Percentiles rank a stretch among this genome's conserved stretches.
These are phyloP conservation scores for Hydrangea macrophylla DNA, from an alignment of 148 eudicot species.

Conservation along the genomic window DNA sequence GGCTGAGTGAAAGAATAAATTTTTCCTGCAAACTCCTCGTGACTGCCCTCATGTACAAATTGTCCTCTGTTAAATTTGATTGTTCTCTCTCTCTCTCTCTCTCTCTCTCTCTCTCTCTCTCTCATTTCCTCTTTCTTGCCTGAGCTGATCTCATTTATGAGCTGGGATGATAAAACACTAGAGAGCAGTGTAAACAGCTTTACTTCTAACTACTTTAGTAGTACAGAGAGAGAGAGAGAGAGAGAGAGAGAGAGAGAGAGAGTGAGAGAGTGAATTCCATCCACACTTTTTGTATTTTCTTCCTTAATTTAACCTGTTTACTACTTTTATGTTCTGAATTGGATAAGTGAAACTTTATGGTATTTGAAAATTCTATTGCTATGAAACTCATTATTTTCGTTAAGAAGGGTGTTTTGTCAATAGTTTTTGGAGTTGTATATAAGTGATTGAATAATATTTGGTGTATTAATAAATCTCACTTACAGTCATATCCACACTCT, in stretches of 20 bases:
- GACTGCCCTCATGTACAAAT: slow-evolving; percentile 18
- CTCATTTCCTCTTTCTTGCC: background rate
- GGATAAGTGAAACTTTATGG: too few species aligned
- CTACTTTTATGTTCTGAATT: too few species aligned
- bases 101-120: background rate
- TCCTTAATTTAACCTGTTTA: too few species aligned
- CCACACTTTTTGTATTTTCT: background rate
- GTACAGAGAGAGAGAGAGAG: background rate
- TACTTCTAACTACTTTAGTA: background rate
- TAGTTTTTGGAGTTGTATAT: too few species aligned
- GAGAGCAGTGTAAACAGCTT: background rate
- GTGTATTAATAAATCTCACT: too few species aligned
- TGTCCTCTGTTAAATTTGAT: background rate
- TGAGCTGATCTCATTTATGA: background rate
- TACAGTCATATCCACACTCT: too few species aligned
- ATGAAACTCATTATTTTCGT: too few species aligned
- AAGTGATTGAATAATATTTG: too few species aligned
- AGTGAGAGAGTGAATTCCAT: background rate
- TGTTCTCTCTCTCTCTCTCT: background rate
- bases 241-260: too few species aligned
- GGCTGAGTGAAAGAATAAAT: slow-evolving; percentile 32
- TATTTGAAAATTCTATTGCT: too few species aligned
- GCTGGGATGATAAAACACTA: background rate
- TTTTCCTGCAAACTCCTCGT: slow-evolving; percentile 33
- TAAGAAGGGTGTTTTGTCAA: too few species aligned